A percentile compares a stretch with the other conserved stretches of the same genome.
These are phyloP conservation scores for Alternaria gansuensis DNA, from an alignment of 2,329 filamentous ascomycete genomes.

Conservation along the genomic window DNA sequence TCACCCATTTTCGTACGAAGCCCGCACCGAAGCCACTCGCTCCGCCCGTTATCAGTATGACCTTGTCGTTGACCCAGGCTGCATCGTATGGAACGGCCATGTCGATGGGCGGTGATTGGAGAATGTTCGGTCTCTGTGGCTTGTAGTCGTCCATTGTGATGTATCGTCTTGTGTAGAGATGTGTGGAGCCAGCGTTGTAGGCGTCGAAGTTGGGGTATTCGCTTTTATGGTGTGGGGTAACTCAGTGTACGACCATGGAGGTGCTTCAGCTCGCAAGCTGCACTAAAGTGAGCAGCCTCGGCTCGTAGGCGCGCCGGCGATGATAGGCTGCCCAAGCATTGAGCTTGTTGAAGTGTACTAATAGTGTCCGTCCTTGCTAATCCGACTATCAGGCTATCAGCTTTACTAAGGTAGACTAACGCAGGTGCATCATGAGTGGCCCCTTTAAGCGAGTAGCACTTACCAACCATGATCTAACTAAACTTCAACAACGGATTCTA, in stretches of 20 bases:
- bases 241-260: neutral
- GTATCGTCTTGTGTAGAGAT: neutral
- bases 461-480: too few relatives aligned
- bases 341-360: neutral
- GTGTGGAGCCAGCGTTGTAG: neutral
- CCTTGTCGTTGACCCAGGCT: constrained; percentile 51
- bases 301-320: neutral
- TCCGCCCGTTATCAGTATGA: constrained; percentile 53
- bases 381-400: too few relatives aligned
- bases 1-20: constrained; percentile 52
- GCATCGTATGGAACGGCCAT: constrained; percentile 47
- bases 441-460: too few relatives aligned
- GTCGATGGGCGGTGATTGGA: constrained; percentile 53
- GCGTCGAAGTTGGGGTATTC: neutral
- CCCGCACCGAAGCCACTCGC: constrained; percentile 53
- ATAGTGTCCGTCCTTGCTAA: too few relatives aligned
- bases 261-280: neutral
- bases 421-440: too few relatives aligned
- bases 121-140: constrained; percentile 34
- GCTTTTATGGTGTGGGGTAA: neutral
- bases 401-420: too few relatives aligned
- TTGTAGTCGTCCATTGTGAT: constrained; percentile 36
- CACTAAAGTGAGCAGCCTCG: constrained; percentile 4
- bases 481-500: too few relatives aligned
- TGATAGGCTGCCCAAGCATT: neutral